Evolutionary conservation across 1,139 yeast genomes (phyloP), one percentile per base, ranked within the genome.

Genomic region (Sugiyamaella castrensis): DNA sequence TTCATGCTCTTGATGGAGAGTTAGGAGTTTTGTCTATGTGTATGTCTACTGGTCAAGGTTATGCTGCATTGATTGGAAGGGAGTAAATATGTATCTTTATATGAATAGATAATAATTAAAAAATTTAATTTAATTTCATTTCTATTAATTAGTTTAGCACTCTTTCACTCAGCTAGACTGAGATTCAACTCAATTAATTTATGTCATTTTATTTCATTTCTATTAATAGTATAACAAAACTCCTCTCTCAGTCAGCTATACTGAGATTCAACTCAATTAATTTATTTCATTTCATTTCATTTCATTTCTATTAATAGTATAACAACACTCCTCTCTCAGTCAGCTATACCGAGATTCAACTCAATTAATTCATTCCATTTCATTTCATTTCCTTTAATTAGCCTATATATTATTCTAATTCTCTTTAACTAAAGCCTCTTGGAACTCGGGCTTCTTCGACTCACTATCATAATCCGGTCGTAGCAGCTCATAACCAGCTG

Each of bases 41-140:
- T 54, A 71, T 71, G 37, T 71, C 74, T 33, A 72, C 75, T 5
- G 76, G 76, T 5, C 74, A 71, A 55, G 76, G 76, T 26, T 71
- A 69, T 51, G 74, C 76, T 16, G 74, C 67, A 3, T 58, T 72
- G 36, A 62, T 71, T 51, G 71, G 63, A 34, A 64, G 65, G 39
- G 75, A 71, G 31, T 53, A 53, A 43, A 16, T 36, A 4, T 9
- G 9, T 16, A 6, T 13, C 15, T n/a, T 4, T 8, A 19, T 3
- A 28, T 11, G 13, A 19, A 11, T 9, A 8, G 19, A 8, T 15
- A 19, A 16, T 10, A 2, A 2, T 9, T 15, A 19, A 9, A 10
- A 15, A 27, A 36, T 24, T n/a, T 10, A 26, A 7, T 8, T 32
- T n/a, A n/a, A 8, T 32, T 7, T 37, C 8, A 2, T 13, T 12